Conservation (phyloP, 805 yeast genomes). For the Wickerhamiella occidentalis region DNA sequence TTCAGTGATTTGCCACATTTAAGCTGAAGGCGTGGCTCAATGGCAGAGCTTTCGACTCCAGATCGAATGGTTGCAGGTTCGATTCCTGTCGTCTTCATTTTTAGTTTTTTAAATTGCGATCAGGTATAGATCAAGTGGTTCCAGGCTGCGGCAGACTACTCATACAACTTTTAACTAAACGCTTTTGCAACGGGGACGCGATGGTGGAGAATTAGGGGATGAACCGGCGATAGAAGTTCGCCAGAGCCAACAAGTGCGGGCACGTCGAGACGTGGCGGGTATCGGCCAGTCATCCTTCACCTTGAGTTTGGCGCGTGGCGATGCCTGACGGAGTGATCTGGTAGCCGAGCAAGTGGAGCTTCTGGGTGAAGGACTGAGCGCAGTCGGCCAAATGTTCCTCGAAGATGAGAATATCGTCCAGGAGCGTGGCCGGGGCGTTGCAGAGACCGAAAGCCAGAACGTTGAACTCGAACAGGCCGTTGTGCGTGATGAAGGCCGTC, state of each 20-base stretch:
- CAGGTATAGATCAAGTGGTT: too few species aligned
- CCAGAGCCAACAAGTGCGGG: background rate
- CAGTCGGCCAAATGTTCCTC: background rate
- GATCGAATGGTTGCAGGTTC: too few species aligned
- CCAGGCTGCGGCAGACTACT: too few species aligned
- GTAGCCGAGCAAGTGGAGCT: background rate
- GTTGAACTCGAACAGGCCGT: background rate
- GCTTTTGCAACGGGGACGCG: too few species aligned
- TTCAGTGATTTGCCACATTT: too few species aligned
- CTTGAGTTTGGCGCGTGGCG: background rate
- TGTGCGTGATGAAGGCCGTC: background rate
- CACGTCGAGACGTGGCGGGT: background rate
- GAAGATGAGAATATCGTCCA: constrained; percentile 8
- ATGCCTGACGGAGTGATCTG: background rate
- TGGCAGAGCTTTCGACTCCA: too few species aligned
- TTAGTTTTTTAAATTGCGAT: too few species aligned
- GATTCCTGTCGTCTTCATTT: too few species aligned
- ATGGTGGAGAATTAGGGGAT: background rate
- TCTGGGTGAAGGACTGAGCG: background rate
- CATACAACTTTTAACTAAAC: too few species aligned
- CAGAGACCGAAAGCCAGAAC: constrained; percentile 3
- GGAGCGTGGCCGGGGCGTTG: constrained; percentile 7
- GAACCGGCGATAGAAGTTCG: constrained; percentile 6
- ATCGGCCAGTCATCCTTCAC: background rate
- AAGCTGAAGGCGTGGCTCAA: too few species aligned